Base-by-base conservation (phyloP, 176 grass and related monocot genomes). In the Oryza nivara region DNA sequence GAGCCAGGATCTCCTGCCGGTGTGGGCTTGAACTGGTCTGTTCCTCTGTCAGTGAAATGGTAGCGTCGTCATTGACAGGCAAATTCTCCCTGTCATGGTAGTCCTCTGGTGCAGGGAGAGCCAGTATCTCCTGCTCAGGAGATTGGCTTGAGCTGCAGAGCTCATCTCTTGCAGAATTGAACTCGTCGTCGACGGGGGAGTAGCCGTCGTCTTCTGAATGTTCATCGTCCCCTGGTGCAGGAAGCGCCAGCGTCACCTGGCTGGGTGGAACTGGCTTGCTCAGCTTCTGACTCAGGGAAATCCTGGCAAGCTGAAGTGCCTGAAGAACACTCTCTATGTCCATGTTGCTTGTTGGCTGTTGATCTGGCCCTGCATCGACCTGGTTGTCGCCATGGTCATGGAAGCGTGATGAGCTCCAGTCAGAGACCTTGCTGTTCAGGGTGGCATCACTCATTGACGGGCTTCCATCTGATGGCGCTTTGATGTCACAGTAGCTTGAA, bases 251-350 rank as follows among this genome's bases (percentile, higher is more conserved):
- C 11, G 17, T 90, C 58, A 89, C 85, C 84, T 88, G 72, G 88
- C 61, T 85, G 38, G 88, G 75, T n/a, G 80, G 86, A 80, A 87
- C 74, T 1, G 82, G 88, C 49, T 65, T 84, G 65, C 75, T 68
- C 34, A 96, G 80, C 56, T 74, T 90, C 72, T 88, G 76, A 16
- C 79, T 85, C 34, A 99, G 83, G 1, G 91, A 94, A 12, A 96
- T 87, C 83, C 91, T 92, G 47, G 96, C 96, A 16, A 60, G 81
- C 35, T 83, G 90, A 70, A 99, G 84, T 7, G 93, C 89, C 83
- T 99, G 83, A 25, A 99, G 80, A 34, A 99, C 89, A 51, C 80
- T 67, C 61, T 76, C 91, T 64, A 95, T 73, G 1, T 82, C 82
- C 0, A 73, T 23, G 1, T 58, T 85, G 47, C 25, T 71, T 56